Percentiles rank a stretch among this genome's conserved stretches.
Evolutionary conservation across 306 rosid genomes (phyloP).

Genomic region (Vigna radiata): DNA sequence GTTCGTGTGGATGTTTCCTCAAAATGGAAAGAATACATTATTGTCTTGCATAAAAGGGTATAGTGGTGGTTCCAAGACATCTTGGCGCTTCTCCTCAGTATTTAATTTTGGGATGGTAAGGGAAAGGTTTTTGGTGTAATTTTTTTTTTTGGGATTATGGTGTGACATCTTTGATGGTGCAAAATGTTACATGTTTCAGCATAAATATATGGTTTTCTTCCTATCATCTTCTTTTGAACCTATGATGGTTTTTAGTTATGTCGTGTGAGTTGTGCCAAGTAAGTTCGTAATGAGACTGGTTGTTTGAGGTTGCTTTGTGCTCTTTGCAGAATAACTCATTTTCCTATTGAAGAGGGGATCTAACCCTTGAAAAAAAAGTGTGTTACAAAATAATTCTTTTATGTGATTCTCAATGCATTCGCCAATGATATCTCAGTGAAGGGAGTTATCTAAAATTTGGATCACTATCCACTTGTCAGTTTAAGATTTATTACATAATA

Average conservation of each 20-base stretch:
- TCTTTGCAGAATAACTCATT: too few species aligned
- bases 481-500: too few species aligned
- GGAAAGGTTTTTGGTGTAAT: background rate
- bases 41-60: background rate
- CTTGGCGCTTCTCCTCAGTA: background rate
- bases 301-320: too few species aligned
- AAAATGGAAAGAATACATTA: background rate
- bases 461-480: too few species aligned
- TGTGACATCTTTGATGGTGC: background rate
- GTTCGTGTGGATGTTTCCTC: background rate
- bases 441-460: too few species aligned
- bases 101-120: background rate
- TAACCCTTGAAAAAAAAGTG: too few species aligned
- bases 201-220: too few species aligned
- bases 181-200: background rate
- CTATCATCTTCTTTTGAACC: background rate
- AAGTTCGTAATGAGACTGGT: background rate
- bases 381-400: too few species aligned
- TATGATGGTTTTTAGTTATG: background rate
- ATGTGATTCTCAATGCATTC: too few species aligned
- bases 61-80: background rate
- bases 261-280: too few species aligned
- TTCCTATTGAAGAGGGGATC: too few species aligned
- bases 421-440: too few species aligned
- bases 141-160: background rate